Evolutionary conservation across 1,139 yeast species (phyloP).

Genomic region (Pichia sp.): DNA sequence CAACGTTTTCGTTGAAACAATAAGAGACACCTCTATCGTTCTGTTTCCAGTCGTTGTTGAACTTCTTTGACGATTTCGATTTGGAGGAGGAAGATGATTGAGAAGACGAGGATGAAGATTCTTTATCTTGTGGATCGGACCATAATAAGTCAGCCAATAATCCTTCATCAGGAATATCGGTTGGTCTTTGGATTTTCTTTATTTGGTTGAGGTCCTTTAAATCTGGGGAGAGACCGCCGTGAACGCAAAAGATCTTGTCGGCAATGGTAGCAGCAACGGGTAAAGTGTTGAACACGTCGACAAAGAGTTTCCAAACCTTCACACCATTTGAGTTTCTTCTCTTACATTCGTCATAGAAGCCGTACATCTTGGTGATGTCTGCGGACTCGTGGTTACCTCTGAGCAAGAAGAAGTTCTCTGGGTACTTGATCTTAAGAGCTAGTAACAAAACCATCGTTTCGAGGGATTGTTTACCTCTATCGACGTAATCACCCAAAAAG

Average conservation of each 20-base stretch:
- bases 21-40: constrained; percentile 89
- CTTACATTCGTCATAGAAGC: constrained; percentile 87
- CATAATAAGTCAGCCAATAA: constrained; percentile 78
- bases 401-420: constrained; percentile 78
- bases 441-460: constrained; percentile 73
- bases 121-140: constrained; percentile 64
- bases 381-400: constrained; percentile 90
- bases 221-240: constrained; percentile 86
- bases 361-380: constrained; percentile 79
- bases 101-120: background rate
- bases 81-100: background rate
- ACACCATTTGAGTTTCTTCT: constrained; percentile 53
- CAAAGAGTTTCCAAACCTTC: constrained; percentile 71
- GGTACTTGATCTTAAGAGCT: constrained; percentile 77
- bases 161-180: constrained; percentile 86
- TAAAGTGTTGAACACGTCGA: constrained; percentile 81
- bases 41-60: constrained; percentile 59
- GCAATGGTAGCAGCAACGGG: constrained; percentile 88
- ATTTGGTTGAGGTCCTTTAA: constrained; percentile 65
- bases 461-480: constrained; percentile 79
- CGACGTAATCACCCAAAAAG: constrained; percentile 84
- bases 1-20: constrained; percentile 73
- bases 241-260: constrained; percentile 83
- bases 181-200: constrained; percentile 71
- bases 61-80: constrained; percentile 5